A percentile compares a stretch with the other conserved stretches of the same genome.
These are phyloP conservation scores for Gonapodya prolifera DNA, from an alignment of 192 early-diverging fungal species.

Conservation along the genomic window DNA sequence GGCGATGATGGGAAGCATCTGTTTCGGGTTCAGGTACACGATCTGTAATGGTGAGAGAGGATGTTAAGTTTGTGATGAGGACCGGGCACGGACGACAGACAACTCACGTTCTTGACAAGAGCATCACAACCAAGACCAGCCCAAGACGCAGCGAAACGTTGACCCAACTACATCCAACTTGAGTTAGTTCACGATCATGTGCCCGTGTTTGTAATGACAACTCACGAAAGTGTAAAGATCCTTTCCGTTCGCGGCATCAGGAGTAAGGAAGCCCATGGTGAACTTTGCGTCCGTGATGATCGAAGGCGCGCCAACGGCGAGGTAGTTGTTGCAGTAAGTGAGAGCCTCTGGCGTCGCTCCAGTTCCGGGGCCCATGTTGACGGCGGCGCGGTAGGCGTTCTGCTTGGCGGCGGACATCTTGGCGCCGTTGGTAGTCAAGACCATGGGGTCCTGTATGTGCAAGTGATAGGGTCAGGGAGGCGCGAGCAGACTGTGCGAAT, in stretches of 20 bases:
- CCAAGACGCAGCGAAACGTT: constrained; percentile 10
- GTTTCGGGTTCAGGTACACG: background rate
- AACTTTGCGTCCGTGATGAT: constrained; percentile 15
- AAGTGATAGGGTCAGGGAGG: too few species aligned
- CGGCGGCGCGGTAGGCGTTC: background rate
- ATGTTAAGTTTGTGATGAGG: too few species aligned
- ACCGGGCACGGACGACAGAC: too few species aligned
- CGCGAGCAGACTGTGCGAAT: background rate
- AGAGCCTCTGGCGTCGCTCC: background rate
- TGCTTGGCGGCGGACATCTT: constrained; percentile 11
- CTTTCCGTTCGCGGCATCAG: constrained; percentile 12
- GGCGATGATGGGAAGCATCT: background rate
- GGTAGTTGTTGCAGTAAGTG: constrained; percentile 11
- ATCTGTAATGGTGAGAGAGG: too few species aligned
- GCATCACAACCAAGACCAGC: constrained; percentile 9
- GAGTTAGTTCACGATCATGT: too few species aligned
- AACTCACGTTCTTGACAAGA: background rate
- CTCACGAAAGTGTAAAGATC: constrained; percentile 16
- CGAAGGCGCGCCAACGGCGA: constrained; percentile 8
- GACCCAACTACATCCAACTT: too few species aligned
- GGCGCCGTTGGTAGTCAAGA: constrained; percentile 8
- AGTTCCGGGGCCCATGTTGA: background rate
- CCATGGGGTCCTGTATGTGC: constrained; percentile 17
- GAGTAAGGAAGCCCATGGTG: constrained; percentile 5
- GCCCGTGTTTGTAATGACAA: too few species aligned